These are phyloP conservation scores for Torulaspora indica DNA, from an alignment of 805 yeast genomes.

Conservation along the genomic window DNA sequence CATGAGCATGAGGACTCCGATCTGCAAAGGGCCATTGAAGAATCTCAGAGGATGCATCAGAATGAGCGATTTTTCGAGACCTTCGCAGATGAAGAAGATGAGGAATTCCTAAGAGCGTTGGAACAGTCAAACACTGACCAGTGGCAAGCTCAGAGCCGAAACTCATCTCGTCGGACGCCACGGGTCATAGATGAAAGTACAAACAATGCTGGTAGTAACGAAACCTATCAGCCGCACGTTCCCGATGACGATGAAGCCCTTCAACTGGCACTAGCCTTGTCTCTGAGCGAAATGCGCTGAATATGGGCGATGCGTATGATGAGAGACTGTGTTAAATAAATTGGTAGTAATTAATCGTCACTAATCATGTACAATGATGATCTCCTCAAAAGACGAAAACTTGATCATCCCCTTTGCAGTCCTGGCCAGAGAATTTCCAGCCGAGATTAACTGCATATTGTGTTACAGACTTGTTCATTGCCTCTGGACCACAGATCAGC, in stretches of 20 bases:
- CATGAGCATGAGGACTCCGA: slow-evolving; percentile 12
- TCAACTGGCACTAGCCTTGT: slow-evolving; percentile 34
- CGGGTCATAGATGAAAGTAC: not conserved
- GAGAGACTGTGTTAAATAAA: not conserved
- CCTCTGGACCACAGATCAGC: slow-evolving; percentile 71
- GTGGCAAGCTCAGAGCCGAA: not conserved
- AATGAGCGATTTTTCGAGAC: slow-evolving; percentile 13
- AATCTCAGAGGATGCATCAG: slow-evolving; percentile 14
- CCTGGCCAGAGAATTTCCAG: slow-evolving; percentile 45
- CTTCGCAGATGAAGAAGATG: slow-evolving; percentile 20
- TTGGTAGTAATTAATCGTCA: slow-evolving; percentile 3
- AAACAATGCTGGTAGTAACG: not conserved
- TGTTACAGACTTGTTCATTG: slow-evolving; percentile 53
- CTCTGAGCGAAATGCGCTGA: slow-evolving; percentile 29
- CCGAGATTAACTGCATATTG: slow-evolving; percentile 55
- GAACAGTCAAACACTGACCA: slow-evolving; percentile 19
- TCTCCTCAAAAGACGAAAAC: slow-evolving; percentile 49
- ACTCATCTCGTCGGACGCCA: slow-evolving; percentile 1
- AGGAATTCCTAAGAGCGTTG: slow-evolving; percentile 21
- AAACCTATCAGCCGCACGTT: not conserved
- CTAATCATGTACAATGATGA: slow-evolving; percentile 2
- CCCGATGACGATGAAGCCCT: slow-evolving; percentile 28
- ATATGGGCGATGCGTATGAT: not conserved
- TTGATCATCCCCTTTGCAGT: slow-evolving; percentile 47
- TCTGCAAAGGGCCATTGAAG: slow-evolving; percentile 21